These are phyloP conservation scores for Ogataea glucozyma DNA, from an alignment of 805 yeast species.

Conservation along the genomic window DNA sequence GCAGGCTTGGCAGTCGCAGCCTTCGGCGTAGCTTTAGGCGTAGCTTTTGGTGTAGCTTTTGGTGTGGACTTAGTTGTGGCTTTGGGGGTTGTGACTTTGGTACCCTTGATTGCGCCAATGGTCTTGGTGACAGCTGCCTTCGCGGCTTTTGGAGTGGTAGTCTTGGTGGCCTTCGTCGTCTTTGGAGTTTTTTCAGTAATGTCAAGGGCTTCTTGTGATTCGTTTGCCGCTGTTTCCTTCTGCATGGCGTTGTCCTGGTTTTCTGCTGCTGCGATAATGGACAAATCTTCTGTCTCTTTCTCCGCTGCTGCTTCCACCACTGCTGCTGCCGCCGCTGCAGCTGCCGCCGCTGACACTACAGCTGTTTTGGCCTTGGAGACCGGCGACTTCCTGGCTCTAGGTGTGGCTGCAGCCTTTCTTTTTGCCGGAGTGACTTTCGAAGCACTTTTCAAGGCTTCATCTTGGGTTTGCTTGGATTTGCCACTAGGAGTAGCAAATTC, in stretches of 20 bases:
- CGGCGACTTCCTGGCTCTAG: slow-evolving; percentile 1
- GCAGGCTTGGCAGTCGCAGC: too few species aligned
- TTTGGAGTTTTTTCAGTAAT: slow-evolving; percentile 2
- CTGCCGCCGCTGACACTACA: not conserved
- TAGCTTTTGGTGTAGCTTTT: slow-evolving; percentile 3
- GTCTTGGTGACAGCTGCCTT: not conserved
- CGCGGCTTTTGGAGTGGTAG: slow-evolving; percentile 1
- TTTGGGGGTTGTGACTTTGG: slow-evolving; percentile 1
- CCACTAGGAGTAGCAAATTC: slow-evolving; percentile 2
- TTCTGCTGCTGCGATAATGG: too few species aligned
- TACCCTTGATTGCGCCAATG: not conserved
- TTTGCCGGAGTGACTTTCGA: slow-evolving; percentile 4
- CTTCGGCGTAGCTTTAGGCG: slow-evolving; percentile 1
- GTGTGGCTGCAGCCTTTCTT: not conserved
- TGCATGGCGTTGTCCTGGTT: too few species aligned
- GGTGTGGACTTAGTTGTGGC: slow-evolving; percentile 3
- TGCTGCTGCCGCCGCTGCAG: not conserved
- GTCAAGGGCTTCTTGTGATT: too few species aligned
- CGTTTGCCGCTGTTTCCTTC: too few species aligned
- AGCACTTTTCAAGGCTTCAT: not conserved
- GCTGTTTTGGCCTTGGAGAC: slow-evolving; percentile 5
- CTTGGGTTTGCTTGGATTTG: not conserved
- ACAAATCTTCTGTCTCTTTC: too few species aligned
- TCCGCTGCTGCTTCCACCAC: not conserved
- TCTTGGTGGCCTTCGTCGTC: slow-evolving; percentile 1